Evolutionary conservation across 2,329 filamentous ascomycete genomes (phyloP), one percentile per base, ranked within the genome.

Genomic region (Nothophoma quercina): DNA sequence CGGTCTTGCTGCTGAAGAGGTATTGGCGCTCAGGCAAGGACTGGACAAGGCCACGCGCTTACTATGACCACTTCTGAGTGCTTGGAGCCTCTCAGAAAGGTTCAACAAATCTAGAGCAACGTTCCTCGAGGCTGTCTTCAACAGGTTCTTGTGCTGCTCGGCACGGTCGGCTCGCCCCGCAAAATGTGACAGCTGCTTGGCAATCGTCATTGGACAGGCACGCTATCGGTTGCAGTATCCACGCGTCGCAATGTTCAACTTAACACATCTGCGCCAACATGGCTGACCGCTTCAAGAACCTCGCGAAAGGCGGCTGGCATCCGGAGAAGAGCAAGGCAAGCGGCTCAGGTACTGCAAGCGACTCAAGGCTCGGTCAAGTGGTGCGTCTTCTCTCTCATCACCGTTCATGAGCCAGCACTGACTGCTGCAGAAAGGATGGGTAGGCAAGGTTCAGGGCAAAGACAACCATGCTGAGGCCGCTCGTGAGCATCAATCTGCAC

Each of bases 401-500:
- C 36, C 32, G 18, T 28, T 30, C 9, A 15, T 23, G 13, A 25
- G 18, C n/a, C 25, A 34, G 34, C 30, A 32, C 38, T 65, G 30
- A 70, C 40, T 42, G 30, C 25, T 55, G 30, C 59, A 86, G 83
- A 81, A 81, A 56, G 82, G 82, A 61, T 83, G 81, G 81, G 78
- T 86, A 68, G 83, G 85, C 39, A 81, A 83, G 70, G 62, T 53
- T 4, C 58, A 62, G 26, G 77, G 82, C 48, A 79, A 82, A 49
- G 66, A 75, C 29, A 75, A 83, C 25, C 58, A 65, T 36, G 65
- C 71, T 25, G 63, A 64, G 40, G 64, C 62, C 26, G 65, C 70
- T 22, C 59, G 62, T 22, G 78, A 82, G 19, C 85, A 85, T 58
- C 76, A 81, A 44, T 81, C 84, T 6, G 79, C 81, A 13, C 91